Percentiles rank a stretch among this genome's conserved stretches.
These are phyloP conservation scores for Pseudoperonospora humuli DNA, from an alignment of 352 stramenopile genomes.

Conservation along the genomic window DNA sequence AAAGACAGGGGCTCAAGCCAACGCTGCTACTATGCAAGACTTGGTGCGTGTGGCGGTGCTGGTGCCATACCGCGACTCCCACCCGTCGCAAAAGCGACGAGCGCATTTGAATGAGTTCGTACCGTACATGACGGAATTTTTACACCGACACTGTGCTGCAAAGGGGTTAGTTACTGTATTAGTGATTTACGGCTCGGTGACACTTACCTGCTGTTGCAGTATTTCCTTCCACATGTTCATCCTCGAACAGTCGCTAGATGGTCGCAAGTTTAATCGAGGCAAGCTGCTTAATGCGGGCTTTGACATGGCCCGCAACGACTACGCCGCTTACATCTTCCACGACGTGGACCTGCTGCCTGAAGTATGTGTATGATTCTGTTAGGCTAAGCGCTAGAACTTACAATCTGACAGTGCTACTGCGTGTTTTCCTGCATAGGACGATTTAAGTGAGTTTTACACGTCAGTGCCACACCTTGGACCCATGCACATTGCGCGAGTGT, in stretches of 20 bases:
- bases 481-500: conserved; percentile 92
- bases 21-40: conserved; percentile 9
- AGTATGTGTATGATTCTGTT: conserved; percentile 12
- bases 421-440: conserved; percentile 23
- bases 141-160: conserved; percentile 31
- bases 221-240: conserved; percentile 89
- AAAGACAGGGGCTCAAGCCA: background rate
- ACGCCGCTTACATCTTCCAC: conserved; percentile 90
- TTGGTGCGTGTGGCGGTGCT: conserved; percentile 71
- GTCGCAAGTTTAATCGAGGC: conserved; percentile 94
- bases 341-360: conserved; percentile 92
- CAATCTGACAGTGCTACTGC: background rate
- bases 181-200: too few species aligned
- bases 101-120: conserved; percentile 87
- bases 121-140: conserved; percentile 87
- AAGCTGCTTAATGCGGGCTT: conserved; percentile 96
- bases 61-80: conserved; percentile 90
- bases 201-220: conserved; percentile 8
- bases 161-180: too few species aligned
- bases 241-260: conserved; percentile 90
- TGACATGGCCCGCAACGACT: conserved; percentile 79
- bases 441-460: conserved; percentile 79
- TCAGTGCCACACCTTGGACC: conserved; percentile 51
- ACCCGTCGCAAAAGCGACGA: conserved; percentile 81
- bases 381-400: background rate